Evolutionary conservation across 306 rosid genomes (phyloP).

Genomic region (Acacia crassicarpa): DNA sequence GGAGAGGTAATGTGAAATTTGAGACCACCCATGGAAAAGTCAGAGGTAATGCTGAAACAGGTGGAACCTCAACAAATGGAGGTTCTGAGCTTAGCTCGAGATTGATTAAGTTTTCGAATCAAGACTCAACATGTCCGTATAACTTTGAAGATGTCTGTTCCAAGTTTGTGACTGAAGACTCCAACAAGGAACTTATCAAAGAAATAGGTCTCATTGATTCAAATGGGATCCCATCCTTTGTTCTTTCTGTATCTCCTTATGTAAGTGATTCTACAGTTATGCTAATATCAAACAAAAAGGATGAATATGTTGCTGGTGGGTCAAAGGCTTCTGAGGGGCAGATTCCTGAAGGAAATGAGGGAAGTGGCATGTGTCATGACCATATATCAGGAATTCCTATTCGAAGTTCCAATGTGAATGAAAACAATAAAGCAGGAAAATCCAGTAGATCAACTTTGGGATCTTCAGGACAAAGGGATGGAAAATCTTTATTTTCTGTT

Average conservation of each 20-base stretch:
- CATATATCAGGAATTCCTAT: constrained; percentile 37
- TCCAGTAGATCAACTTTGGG: constrained; percentile 43
- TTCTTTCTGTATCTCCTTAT: constrained; percentile 54
- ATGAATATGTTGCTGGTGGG: constrained; percentile 32
- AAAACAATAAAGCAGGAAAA: constrained; percentile 34
- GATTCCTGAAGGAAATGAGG: constrained; percentile 46
- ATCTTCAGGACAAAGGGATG: constrained; percentile 45
- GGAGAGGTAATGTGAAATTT: constrained; percentile 54
- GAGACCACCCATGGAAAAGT: constrained; percentile 50
- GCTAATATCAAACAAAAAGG: constrained; percentile 45
- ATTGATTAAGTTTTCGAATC: constrained; percentile 72
- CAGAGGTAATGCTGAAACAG: constrained; percentile 45
- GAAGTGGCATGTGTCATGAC: constrained; percentile 38
- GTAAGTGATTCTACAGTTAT: constrained; percentile 48
- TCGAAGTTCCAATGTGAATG: constrained; percentile 44
- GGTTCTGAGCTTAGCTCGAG: constrained; percentile 55
- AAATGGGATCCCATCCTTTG: constrained; percentile 66
- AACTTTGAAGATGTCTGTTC: constrained; percentile 72
- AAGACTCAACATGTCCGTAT: constrained; percentile 68
- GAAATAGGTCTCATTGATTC: constrained; percentile 88
- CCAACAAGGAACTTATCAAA: constrained; percentile 64
- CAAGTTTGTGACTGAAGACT: constrained; percentile 72
- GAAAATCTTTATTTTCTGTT: constrained; percentile 35
- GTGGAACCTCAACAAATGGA: constrained; percentile 39
- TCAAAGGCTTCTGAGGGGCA: constrained; percentile 43